Evolutionary conservation across 306 rosid species (phyloP).

Genomic region (Citrullus colocynthis): DNA sequence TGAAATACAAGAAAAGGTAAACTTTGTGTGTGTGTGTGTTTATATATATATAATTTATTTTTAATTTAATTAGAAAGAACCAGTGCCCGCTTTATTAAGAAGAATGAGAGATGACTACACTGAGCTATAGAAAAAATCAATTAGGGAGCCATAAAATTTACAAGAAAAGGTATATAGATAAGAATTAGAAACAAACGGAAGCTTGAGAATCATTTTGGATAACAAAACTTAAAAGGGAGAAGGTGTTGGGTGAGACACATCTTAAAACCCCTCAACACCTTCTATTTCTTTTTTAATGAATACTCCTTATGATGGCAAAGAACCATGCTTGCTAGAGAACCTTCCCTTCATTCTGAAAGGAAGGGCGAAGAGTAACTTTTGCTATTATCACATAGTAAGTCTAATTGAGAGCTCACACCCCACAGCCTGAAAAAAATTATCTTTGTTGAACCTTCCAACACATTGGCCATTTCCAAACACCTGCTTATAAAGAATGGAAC

Average conservation of each 20-base stretch:
- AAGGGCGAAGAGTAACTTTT: background rate
- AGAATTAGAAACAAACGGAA: background rate
- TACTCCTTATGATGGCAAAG: background rate
- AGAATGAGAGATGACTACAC: background rate
- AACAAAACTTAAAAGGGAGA: background rate
- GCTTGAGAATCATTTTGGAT: background rate
- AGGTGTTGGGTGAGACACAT: background rate
- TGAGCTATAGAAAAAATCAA: background rate
- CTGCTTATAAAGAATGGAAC: background rate
- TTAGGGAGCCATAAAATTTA: background rate
- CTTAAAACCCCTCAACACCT: background rate
- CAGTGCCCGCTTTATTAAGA: background rate
- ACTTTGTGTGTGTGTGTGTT: background rate
- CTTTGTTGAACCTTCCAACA: background rate
- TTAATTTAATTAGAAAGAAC: no score
- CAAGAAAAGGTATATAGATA: background rate
- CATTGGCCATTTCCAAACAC: background rate
- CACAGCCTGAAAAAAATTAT: background rate
- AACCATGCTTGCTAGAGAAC: background rate
- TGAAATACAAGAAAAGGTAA: conserved; percentile 65
- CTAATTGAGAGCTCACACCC: background rate
- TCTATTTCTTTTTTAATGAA: background rate
- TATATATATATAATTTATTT: no score
- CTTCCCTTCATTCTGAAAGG: background rate
- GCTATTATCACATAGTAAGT: background rate